Evolutionary conservation across 495 filamentous ascomycete genomes (phyloP).

Genomic region (Rhizodiscina lignyota): DNA sequence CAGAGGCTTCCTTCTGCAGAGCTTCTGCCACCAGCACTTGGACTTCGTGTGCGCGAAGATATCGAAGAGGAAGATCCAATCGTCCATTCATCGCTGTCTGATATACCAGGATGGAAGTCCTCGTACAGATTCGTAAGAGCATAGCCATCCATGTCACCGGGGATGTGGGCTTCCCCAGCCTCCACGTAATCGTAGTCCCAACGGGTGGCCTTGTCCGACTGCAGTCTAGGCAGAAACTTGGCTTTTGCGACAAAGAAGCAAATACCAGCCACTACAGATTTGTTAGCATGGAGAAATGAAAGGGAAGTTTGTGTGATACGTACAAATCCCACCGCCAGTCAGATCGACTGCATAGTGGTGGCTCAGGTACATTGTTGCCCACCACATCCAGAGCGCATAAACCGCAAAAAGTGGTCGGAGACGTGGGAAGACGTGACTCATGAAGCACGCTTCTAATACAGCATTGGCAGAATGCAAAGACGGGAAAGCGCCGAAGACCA

Average conservation of each 20-base stretch:
- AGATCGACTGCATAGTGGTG: slow-evolving; percentile 94
- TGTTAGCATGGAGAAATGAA: slow-evolving; percentile 3
- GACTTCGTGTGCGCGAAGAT: slow-evolving; percentile 28
- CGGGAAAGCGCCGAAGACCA: slow-evolving; percentile 91
- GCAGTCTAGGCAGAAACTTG: slow-evolving; percentile 63
- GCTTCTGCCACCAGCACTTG: slow-evolving; percentile 26
- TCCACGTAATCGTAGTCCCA: slow-evolving; percentile 97
- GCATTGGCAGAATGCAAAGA: slow-evolving; percentile 77
- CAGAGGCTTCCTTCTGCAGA: slow-evolving; percentile 40
- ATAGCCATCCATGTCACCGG: slow-evolving; percentile 36
- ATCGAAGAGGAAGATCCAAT: slow-evolving; percentile 55
- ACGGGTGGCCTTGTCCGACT: slow-evolving; percentile 66
- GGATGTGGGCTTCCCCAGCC: slow-evolving; percentile 41
- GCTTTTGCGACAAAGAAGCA: slow-evolving; percentile 65
- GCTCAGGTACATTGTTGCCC: slow-evolving; percentile 95
- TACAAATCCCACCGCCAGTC: slow-evolving; percentile 60
- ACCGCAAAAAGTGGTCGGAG: slow-evolving; percentile 57
- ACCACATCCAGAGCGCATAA: slow-evolving; percentile 87
- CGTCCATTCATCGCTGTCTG: slow-evolving; percentile 56
- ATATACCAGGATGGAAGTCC: slow-evolving; percentile 22
- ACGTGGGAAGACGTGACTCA: slow-evolving; percentile 75
- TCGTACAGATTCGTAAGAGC: slow-evolving; percentile 37
- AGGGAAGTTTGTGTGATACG: slow-evolving; percentile 9
- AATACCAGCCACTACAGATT: slow-evolving; percentile 42
- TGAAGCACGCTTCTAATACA: slow-evolving; percentile 79